These are phyloP conservation scores for Chytriomyces sp. DNA, from an alignment of 192 early-diverging fungal species.

Conservation along the genomic window DNA sequence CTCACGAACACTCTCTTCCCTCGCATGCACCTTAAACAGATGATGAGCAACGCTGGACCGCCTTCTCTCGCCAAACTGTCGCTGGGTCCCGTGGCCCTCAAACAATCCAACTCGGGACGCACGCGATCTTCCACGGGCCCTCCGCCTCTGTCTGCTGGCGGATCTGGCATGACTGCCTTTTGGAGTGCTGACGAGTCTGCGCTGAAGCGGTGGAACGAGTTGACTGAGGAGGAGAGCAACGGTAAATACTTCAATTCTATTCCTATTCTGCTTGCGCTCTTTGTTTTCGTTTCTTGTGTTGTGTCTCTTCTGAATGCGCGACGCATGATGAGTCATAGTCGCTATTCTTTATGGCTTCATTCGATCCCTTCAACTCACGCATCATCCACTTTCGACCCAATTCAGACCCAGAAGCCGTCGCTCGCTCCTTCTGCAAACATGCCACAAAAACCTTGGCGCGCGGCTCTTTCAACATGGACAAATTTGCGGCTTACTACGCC, in stretches of 20 bases:
- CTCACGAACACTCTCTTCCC: neutral
- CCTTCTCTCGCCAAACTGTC: neutral
- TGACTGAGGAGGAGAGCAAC: conserved; percentile 36
- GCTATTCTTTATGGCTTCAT: neutral
- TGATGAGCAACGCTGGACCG: neutral
- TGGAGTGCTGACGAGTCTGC: conserved; percentile 29
- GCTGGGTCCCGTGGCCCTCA: neutral
- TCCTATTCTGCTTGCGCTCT: neutral
- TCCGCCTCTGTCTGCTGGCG: conserved; percentile 10
- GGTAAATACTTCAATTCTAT: conserved; percentile 24
- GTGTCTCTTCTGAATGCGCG: neutral
- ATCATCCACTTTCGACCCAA: neutral
- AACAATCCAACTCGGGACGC: conserved; percentile 19
- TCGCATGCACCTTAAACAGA: neutral
- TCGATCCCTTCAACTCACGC: conserved; percentile 5
- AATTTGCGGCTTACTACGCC: conserved; percentile 90
- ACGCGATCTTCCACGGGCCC: conserved; percentile 21
- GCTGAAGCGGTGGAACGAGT: conserved; percentile 35
- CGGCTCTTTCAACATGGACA: conserved; percentile 88
- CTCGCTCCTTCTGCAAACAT: conserved; percentile 88
- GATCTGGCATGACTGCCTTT: neutral
- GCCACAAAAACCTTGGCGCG: conserved; percentile 89
- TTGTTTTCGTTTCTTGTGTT: neutral
- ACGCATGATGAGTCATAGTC: neutral
- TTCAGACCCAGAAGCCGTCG: conserved; percentile 74